These are phyloP conservation scores for Coccomyxa sp. DNA, from an alignment of 139 green algal species.

Conservation along the genomic window DNA sequence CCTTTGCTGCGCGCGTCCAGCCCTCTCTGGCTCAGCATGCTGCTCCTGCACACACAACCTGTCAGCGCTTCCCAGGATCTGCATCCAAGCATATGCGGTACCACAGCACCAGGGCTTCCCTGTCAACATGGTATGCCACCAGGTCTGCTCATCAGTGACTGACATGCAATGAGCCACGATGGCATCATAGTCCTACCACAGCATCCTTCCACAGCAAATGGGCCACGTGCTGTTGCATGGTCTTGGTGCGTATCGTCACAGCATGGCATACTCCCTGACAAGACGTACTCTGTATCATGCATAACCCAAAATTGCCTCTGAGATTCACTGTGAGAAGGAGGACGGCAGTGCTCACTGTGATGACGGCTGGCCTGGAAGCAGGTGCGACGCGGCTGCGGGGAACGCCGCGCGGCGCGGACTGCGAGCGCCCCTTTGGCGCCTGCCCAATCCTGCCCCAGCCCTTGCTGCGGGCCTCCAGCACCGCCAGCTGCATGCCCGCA, in stretches of 20 bases:
- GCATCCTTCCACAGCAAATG: background rate
- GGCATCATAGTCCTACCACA: background rate
- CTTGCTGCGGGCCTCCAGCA: conserved; percentile 1
- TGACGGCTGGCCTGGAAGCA: background rate
- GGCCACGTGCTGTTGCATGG: background rate
- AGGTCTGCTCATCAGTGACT: too few relatives aligned
- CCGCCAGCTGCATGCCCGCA: background rate
- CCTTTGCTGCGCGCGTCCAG: too few relatives aligned
- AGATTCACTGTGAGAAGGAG: background rate
- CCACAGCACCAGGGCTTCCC: too few relatives aligned
- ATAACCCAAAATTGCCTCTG: background rate
- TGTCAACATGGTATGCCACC: too few relatives aligned
- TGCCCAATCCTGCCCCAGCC: background rate
- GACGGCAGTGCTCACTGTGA: background rate
- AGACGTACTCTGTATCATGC: too few relatives aligned
- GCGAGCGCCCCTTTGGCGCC: background rate
- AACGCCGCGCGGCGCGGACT: background rate
- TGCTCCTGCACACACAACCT: too few relatives aligned
- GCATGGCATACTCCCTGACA: background rate
- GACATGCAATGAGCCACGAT: too few relatives aligned
- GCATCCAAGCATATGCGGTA: too few relatives aligned
- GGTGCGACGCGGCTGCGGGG: background rate
- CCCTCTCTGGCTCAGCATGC: too few relatives aligned
- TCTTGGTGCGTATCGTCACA: background rate
- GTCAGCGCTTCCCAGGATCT: too few relatives aligned